Base-by-base conservation (phyloP, 2,329 filamentous ascomycete genomes). In the Fusarium ramigenum region DNA sequence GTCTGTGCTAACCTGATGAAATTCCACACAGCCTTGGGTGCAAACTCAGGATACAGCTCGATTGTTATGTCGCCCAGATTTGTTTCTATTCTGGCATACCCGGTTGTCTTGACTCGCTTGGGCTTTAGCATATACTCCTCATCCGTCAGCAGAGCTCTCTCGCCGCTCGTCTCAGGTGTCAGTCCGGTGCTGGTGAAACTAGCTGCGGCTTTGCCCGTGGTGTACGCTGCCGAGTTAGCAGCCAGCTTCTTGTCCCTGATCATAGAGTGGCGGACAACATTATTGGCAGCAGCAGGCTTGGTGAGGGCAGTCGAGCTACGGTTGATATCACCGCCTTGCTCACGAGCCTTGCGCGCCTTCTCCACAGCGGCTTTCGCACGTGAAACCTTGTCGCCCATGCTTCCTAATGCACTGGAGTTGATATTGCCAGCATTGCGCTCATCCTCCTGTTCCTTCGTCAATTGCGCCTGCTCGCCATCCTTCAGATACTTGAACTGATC, bases 71-170 rank as follows among this genome's bases (percentile, higher is more conserved):
- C 91, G 40, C 96, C 96, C 6, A 93, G 85, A 70, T 91, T 96
- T 1, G 96, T 99, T 75, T 93, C 91, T 50, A 99, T 89, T n/a
- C 94, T 91, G 11, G 93, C 95, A 80, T 97, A 98, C 32, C 96
- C 96, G 77, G 96, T 97, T 75, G 89, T 90, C 83, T 97, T 97
- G 68, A 99, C 91, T 44, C 94, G 91, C 77, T 92, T 93, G 11
- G 95, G 95, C 81, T 94, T 94, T 60, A 99, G 88, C 93, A 99
- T 97, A 83, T 96, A 99, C 80, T 98, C 95, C 83, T 99, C 96
- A 72, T 98, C 95, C 2, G 93, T 94, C 52, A 99, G 87, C 52
- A 97, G 85, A 8, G 96, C 96, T 60, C 95, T 89, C 78, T 97
- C 94, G 75, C 90, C 93, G 62, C 93, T 95, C 1, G 96, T 99